phyloP scores from a whole-genome alignment of 1,139 yeast species.

The Pichia sorboxylosa region DNA sequence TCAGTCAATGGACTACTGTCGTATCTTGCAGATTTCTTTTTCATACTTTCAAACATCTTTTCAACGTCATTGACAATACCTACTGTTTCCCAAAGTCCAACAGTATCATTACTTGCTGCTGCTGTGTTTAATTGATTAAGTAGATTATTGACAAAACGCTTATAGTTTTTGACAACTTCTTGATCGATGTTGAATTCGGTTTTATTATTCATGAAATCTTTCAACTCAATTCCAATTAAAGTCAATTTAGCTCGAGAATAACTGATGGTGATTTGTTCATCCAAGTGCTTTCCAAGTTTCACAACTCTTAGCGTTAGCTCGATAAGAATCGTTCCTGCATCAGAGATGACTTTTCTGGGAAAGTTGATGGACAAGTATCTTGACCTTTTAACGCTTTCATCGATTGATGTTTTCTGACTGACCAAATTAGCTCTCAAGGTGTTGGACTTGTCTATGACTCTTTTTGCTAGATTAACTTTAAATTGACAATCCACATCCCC shows the following conservation, averaged over 20 bases:
- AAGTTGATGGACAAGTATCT: constrained; percentile 24
- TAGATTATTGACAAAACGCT: constrained; percentile 39
- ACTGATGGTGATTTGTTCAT: constrained; percentile 40
- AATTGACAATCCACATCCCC: constrained; percentile 18
- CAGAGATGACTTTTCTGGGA: constrained; percentile 41
- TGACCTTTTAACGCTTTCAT: constrained; percentile 28
- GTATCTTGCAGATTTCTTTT: constrained; percentile 9
- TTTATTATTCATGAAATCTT: constrained; percentile 30
- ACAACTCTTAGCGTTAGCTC: constrained; percentile 39
- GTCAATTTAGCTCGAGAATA: constrained; percentile 48
- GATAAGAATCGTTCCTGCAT: constrained; percentile 47
- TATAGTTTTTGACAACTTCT: constrained; percentile 27
- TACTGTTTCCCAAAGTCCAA: constrained; percentile 44
- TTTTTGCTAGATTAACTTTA: constrained; percentile 36
- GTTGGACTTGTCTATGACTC: constrained; percentile 35
- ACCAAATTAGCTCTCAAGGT: constrained; percentile 2
- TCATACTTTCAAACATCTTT: constrained; percentile 42
- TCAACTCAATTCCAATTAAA: constrained; percentile 44
- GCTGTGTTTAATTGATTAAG: constrained; percentile 42
- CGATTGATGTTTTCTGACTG: constrained; percentile 3
- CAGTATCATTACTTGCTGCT: constrained; percentile 36
- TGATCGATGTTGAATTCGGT: constrained; percentile 9
- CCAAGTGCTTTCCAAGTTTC: constrained; percentile 35
- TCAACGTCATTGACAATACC: constrained; percentile 53
- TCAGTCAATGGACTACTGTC: not conserved